Percentiles rank a stretch among this genome's conserved stretches.
Evolutionary conservation across 345 rosid species (phyloP).

Genomic region (Corchorus olitorius): DNA sequence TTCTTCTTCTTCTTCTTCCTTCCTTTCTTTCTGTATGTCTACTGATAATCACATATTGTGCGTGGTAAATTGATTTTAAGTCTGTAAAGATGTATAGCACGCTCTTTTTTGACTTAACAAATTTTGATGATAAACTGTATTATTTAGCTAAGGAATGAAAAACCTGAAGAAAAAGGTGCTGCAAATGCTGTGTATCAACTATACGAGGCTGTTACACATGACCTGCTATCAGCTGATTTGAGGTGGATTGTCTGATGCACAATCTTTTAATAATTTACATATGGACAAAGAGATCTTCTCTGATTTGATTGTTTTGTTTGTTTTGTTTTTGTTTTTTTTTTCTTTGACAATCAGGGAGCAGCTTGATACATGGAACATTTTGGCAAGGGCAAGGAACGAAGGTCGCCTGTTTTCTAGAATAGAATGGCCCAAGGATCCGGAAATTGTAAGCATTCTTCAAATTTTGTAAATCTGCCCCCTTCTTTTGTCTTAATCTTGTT

Average conservation of each 20-base stretch:
- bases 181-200: slow-evolving; percentile 77
- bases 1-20: neutral
- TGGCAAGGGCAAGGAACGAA: slow-evolving; percentile 86
- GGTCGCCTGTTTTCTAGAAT: slow-evolving; percentile 81
- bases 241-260: slow-evolving; percentile 49
- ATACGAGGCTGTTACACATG: slow-evolving; percentile 90
- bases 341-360: slow-evolving; percentile 63
- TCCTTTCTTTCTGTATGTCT: too few relatives aligned
- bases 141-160: slow-evolving; percentile 71
- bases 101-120: slow-evolving; percentile 3
- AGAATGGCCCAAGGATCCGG: slow-evolving; percentile 94
- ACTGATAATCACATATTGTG: neutral
- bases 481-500: slow-evolving; percentile 23
- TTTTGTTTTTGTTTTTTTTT: slow-evolving; percentile 16
- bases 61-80: neutral
- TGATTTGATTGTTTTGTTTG: slow-evolving; percentile 2
- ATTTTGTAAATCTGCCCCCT: neutral
- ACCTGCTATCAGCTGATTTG: slow-evolving; percentile 75
- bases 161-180: slow-evolving; percentile 82
- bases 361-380: slow-evolving; percentile 93
- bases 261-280: neutral
- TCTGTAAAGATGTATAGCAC: neutral
- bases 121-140: slow-evolving; percentile 24
- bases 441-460: slow-evolving; percentile 60
- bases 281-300: neutral